These are phyloP conservation scores for Aureobasidium zeae DNA, from an alignment of 2,329 filamentous ascomycete genomes.

Conservation along the genomic window DNA sequence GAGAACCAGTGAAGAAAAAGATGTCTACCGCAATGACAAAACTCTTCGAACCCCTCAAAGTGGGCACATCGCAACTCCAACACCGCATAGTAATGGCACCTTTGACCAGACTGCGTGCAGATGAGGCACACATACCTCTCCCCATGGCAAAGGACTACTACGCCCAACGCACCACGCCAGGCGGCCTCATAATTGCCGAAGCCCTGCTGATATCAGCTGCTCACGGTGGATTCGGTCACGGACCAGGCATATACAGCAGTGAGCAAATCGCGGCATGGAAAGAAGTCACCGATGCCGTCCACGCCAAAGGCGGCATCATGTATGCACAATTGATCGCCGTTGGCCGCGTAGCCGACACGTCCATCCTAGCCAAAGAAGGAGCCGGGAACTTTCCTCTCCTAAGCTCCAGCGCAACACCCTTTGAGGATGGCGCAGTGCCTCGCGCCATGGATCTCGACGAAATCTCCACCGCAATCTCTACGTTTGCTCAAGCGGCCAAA, in stretches of 20 bases:
- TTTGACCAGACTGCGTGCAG: conserved; percentile 41
- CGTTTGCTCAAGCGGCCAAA: conserved; percentile 36
- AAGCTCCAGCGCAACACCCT: conserved; percentile 27
- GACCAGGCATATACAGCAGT: conserved; percentile 49
- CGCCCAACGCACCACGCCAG: conserved; percentile 28
- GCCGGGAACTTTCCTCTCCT: conserved; percentile 21
- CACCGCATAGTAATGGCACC: conserved; percentile 48
- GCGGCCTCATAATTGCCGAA: conserved; percentile 52
- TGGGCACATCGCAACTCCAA: conserved; percentile 35
- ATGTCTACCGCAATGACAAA: conserved; percentile 15
- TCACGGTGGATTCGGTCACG: conserved; percentile 41
- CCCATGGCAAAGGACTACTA: conserved; percentile 16
- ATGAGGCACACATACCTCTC: conserved; percentile 40
- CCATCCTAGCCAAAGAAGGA: conserved; percentile 28
- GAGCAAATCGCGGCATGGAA: conserved; percentile 54
- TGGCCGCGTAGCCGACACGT: conserved; percentile 44
- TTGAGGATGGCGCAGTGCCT: conserved; percentile 25
- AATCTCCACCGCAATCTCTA: conserved; percentile 28
- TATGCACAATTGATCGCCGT: conserved; percentile 54
- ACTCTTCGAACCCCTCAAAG: conserved; percentile 35
- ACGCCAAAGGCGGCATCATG: conserved; percentile 52
- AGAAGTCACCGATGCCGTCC: conserved; percentile 51
- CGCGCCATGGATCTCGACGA: conserved; percentile 31
- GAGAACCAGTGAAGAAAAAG: no score
- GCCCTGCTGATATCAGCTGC: conserved; percentile 43